Evolutionary conservation across 2,329 filamentous ascomycete genomes (phyloP), one percentile per base, ranked within the genome.

Genomic region (Chlorencoelia australis): DNA sequence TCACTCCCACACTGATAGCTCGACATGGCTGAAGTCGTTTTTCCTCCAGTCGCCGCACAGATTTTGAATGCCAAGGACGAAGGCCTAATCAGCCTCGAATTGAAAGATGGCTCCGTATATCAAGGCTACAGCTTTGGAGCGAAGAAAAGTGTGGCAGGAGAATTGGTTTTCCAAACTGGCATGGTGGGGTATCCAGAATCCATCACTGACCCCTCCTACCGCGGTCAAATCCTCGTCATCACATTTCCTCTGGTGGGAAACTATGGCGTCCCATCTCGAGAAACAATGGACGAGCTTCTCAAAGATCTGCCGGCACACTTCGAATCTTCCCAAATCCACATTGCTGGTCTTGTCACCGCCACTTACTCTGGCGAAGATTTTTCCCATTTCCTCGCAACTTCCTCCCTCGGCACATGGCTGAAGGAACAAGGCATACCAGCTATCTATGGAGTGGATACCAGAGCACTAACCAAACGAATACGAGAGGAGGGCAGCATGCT

Each of bases 121-220:
- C 84, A 93, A 60, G 91, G 91, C 52, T 87, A 85, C 69, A 94
- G 87, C 73, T 98, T 98, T 60, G 91, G 91, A 63, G 88, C 89
- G 46, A 73, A 85, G 57, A 94, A 88, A 73, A 94, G 85, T 67
- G 78, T 93, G 56, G 83, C 89, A 49, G 91, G 91, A 61, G 91
- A 98, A 71, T 72, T 98, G 60, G 91, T 98, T 65, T 98, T 98
- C 69, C 89, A 96, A 73, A 98, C 91, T 40, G 91, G 91, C 63
- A 94, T 96, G 88, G 91, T 96, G 52, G 91, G 91, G 57, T 98
- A 98, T 61, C 88, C 91, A 27, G 91, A 98, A 69, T 93, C 82
- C 31, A 72, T 91, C 52, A 89, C 84, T 43, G 84, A 91, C 58
- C 84, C 84, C 49, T 89, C 84, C 33, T 89, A 91, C 64, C 80